phyloP scores from a whole-genome alignment of 139 green algal genomes.

The Diplosphaera chodatii region DNA sequence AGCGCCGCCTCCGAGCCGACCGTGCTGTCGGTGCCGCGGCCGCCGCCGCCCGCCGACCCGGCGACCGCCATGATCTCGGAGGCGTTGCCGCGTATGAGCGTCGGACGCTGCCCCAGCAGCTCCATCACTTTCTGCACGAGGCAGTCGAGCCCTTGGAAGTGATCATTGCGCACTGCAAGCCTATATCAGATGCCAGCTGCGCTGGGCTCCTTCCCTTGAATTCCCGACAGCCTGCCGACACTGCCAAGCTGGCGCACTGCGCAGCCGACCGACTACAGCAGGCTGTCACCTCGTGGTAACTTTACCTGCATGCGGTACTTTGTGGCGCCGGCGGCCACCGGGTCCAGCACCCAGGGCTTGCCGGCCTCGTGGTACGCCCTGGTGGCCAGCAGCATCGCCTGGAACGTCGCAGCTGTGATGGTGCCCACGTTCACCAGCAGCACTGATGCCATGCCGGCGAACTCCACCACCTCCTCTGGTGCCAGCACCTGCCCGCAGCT shows the following conservation, averaged over 20 bases:
- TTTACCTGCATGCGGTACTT: constrained; percentile 42
- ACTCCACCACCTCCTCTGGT: constrained; percentile 63
- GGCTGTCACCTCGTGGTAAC: too few relatives aligned
- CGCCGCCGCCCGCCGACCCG: constrained; percentile 29
- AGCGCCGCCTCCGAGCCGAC: constrained; percentile 47
- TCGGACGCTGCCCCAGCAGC: constrained; percentile 48
- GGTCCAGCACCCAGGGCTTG: constrained; percentile 81
- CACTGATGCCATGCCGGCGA: constrained; percentile 43
- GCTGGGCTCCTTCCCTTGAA: too few relatives aligned
- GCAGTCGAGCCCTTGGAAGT: background rate
- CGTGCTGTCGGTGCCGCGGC: constrained; percentile 58
- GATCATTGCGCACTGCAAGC: too few relatives aligned
- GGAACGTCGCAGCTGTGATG: constrained; percentile 43
- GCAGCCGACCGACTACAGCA: too few relatives aligned
- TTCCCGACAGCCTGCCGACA: too few relatives aligned
- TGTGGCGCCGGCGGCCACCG: constrained; percentile 72
- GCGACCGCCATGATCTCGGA: constrained; percentile 70
- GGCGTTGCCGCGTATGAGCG: constrained; percentile 68
- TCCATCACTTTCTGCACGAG: constrained; percentile 35
- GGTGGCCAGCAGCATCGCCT: constrained; percentile 55
- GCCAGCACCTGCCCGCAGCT: constrained; percentile 40
- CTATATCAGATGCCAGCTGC: too few relatives aligned
- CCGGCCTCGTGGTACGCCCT: constrained; percentile 31
- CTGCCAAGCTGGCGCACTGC: too few relatives aligned
- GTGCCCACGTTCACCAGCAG: constrained; percentile 82